Evolutionary conservation across 2,329 filamentous ascomycete genomes (phyloP), one percentile per base, ranked within the genome.

Genomic region (Capronia coronata): DNA sequence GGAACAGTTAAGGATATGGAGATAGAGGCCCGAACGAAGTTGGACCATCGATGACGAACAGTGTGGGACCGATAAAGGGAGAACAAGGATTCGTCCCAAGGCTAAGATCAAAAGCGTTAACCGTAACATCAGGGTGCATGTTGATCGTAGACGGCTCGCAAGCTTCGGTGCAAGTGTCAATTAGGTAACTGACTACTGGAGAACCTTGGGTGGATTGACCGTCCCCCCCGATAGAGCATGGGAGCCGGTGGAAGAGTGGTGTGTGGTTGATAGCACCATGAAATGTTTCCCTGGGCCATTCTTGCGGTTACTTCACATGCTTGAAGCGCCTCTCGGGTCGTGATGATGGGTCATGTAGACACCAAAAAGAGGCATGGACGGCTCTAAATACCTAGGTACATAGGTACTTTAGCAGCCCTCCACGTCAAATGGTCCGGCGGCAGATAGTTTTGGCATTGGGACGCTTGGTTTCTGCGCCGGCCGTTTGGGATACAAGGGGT

Each of bases 21-120:
- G 14, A 16, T 37, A 16, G 38, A 41, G 21, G 19, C 19, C 11
- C 11, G 38, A 41, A 25, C 10, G 21, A 22, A 3, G 43, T 46
- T 27, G 25, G 25, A 25, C 27, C 23, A 37, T 21, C 22, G 48
- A 42, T 50, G 48, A 46, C 48, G 48, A 46, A 32, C 35, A 9
- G 8, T 25, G 25, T 37, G 34, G 34, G 34, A 32, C 34, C 16
- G 34, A 37, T 37, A 19, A 19, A 19, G 14, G 14, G 34, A n/a
- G 34, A 37, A 19, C 34, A 9, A 19, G 34, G 3, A 32, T 9
- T 37, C 14, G 34, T 18, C 34, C 6, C 14, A 19, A 37, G n/a
- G 5, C 34, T 37, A 6, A 19, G 8, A 19, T 18, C 8, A 18
- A 19, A 18, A 19, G 11, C 30, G 30, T 34, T 16, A 3, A 34